These are phyloP conservation scores for Flaveria brownii DNA, from an alignment of 129 eudicot species.

Conservation along the genomic window DNA sequence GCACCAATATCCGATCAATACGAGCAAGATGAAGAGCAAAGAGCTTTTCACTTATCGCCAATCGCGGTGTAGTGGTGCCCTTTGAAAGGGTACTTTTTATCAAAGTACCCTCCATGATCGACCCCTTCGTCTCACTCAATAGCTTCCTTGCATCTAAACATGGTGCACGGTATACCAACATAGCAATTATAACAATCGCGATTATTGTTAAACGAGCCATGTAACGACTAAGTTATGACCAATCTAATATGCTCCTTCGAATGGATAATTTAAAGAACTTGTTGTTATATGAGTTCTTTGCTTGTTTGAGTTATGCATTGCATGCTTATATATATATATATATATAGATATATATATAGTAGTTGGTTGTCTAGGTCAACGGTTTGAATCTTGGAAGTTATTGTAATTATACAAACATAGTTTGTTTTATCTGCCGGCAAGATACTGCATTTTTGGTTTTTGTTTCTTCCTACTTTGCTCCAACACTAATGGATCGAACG, in stretches of 20 bases:
- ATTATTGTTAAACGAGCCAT: constrained; percentile 44
- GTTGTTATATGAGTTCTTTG: constrained; percentile 28
- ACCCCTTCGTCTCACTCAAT: constrained; percentile 24
- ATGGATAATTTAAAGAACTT: constrained; percentile 1
- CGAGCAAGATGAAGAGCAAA: constrained; percentile 28
- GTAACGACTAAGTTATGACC: constrained; percentile 13
- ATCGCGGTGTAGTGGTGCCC: constrained; percentile 17
- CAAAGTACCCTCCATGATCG: constrained; percentile 3
- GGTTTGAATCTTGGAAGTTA: constrained; percentile 14
- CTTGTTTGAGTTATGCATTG: constrained; percentile 24
- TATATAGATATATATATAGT: constrained; percentile 33
- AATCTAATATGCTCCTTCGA: not conserved
- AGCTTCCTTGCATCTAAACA: constrained; percentile 51
- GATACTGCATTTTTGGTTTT: not conserved
- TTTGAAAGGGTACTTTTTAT: constrained; percentile 15
- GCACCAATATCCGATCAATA: constrained; percentile 36
- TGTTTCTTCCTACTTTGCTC: constrained; percentile 15
- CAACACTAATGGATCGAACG: constrained; percentile 19
- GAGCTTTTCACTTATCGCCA: constrained; percentile 33
- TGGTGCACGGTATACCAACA: constrained; percentile 32
- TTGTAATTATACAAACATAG: constrained; percentile 1
- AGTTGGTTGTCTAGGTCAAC: not conserved
- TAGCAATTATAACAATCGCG: constrained; percentile 25
- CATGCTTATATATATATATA: constrained; percentile 37
- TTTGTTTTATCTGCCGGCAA: constrained; percentile 52